Evolutionary conservation across 257 asterid species (phyloP).

Genomic region (Osmanthus fragrans): DNA sequence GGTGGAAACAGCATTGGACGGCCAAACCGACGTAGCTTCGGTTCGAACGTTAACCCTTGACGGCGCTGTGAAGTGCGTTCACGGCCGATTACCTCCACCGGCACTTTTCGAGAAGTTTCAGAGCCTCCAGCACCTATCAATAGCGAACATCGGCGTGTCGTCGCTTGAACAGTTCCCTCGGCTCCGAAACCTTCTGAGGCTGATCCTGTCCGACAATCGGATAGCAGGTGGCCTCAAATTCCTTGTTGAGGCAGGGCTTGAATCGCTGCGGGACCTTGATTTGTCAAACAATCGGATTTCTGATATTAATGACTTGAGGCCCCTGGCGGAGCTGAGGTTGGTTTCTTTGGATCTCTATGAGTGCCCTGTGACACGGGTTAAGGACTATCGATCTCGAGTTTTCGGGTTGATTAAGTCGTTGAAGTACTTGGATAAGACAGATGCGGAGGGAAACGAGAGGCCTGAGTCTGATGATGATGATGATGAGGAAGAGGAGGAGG

Average conservation of each 20-base stretch:
- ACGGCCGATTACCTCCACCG: conserved; percentile 90
- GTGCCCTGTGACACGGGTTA: conserved; percentile 87
- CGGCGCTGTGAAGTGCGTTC: conserved; percentile 93
- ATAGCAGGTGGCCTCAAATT: conserved; percentile 88
- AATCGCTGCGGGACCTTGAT: conserved; percentile 84
- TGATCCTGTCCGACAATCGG: conserved; percentile 87
- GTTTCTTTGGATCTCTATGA: conserved; percentile 93
- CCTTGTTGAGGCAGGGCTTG: conserved; percentile 73
- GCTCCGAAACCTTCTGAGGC: conserved; percentile 64
- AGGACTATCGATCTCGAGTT: conserved; percentile 89
- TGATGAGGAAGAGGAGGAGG: conserved; percentile 54
- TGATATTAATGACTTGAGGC: conserved; percentile 68
- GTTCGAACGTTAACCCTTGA: conserved; percentile 80
- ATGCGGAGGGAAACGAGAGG: conserved; percentile 87
- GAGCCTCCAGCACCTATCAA: conserved; percentile 78
- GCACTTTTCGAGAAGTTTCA: conserved; percentile 83
- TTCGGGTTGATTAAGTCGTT: conserved; percentile 83
- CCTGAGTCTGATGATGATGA: conserved; percentile 96
- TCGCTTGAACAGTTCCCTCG: conserved; percentile 85
- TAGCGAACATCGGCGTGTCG: conserved; percentile 87
- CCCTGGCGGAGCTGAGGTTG: conserved; percentile 75
- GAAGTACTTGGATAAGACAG: conserved; percentile 93
- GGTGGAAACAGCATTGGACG: conserved; percentile 88
- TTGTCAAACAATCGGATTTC: conserved; percentile 88
- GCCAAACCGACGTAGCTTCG: conserved; percentile 68